phyloP scores from a whole-genome alignment of 805 yeast species.

The Candida fluviatilis region DNA sequence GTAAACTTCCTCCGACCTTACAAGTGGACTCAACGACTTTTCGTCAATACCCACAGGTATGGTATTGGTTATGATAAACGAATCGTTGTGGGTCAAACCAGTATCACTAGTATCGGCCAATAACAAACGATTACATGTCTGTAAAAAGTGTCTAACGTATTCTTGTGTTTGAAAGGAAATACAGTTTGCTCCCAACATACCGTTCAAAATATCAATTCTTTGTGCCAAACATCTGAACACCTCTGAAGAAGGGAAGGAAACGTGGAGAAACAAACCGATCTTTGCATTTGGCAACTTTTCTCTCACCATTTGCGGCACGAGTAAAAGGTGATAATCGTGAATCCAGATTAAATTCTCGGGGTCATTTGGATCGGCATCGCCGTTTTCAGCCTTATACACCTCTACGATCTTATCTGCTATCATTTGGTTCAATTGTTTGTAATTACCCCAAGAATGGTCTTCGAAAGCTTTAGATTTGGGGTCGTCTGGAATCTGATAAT shows the following conservation, averaged over 20 bases:
- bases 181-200: conserved; percentile 85
- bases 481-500: conserved; percentile 92
- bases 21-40: conserved; percentile 43
- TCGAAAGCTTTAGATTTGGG: conserved; percentile 93
- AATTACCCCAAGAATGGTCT: conserved; percentile 90
- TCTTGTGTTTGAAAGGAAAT: conserved; percentile 90
- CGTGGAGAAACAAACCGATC: conserved; percentile 77
- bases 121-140: conserved; percentile 79
- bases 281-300: conserved; percentile 69
- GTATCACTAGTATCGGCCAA: conserved; percentile 73
- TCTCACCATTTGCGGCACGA: conserved; percentile 79
- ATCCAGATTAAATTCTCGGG: conserved; percentile 78
- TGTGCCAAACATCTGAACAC: conserved; percentile 86
- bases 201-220: conserved; percentile 78
- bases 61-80: conserved; percentile 50
- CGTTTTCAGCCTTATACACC: conserved; percentile 47
- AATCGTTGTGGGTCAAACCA: conserved; percentile 59
- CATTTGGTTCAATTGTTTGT: conserved; percentile 66
- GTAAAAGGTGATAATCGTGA: conserved; percentile 80
- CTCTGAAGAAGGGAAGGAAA: conserved; percentile 95
- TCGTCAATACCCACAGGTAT: conserved; percentile 82
- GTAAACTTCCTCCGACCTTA: conserved; percentile 47
- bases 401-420: conserved; percentile 74
- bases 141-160: conserved; percentile 89
- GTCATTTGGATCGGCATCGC: conserved; percentile 42